phyloP scores from a whole-genome alignment of 2,329 filamentous ascomycete genomes.

The Epichloe baconii region DNA sequence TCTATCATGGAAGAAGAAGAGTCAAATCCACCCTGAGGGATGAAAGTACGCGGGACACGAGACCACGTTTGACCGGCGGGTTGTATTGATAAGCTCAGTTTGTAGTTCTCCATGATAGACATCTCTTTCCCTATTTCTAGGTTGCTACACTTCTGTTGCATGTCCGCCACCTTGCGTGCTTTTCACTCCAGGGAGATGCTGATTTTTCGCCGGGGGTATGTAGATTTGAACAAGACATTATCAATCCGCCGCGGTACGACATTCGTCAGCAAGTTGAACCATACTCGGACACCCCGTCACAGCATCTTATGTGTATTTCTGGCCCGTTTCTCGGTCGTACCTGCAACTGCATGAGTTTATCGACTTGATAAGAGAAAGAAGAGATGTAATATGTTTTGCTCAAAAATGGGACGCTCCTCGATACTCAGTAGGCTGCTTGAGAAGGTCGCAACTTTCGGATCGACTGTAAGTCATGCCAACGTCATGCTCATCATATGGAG shows the following conservation, averaged over 20 bases:
- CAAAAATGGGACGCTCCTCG: background rate
- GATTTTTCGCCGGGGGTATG: no score
- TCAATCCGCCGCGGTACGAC: no score
- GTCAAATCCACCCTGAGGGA: slow-evolving; percentile 3
- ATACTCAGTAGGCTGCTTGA: slow-evolving; percentile 2
- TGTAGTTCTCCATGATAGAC: background rate
- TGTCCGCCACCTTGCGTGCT: background rate
- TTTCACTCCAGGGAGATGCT: no score
- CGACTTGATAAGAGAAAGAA: no score
- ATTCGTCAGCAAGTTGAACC: no score
- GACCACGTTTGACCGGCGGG: background rate
- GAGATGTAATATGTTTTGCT: background rate
- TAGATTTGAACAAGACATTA: no score
- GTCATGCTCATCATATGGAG: background rate
- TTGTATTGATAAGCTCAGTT: background rate
- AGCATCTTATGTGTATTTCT: no score
- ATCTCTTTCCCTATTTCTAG: background rate
- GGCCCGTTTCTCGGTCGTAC: no score
- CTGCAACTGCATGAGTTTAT: no score
- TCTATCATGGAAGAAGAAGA: slow-evolving; percentile 32
- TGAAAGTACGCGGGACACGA: background rate
- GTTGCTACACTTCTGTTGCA: background rate
- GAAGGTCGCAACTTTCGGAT: slow-evolving; percentile 2
- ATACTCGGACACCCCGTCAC: no score
- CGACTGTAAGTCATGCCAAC: background rate